Percentiles rank a stretch among this genome's conserved stretches.
phyloP scores from a whole-genome alignment of 306 rosid genomes.

The Dicorynia guianensis region DNA sequence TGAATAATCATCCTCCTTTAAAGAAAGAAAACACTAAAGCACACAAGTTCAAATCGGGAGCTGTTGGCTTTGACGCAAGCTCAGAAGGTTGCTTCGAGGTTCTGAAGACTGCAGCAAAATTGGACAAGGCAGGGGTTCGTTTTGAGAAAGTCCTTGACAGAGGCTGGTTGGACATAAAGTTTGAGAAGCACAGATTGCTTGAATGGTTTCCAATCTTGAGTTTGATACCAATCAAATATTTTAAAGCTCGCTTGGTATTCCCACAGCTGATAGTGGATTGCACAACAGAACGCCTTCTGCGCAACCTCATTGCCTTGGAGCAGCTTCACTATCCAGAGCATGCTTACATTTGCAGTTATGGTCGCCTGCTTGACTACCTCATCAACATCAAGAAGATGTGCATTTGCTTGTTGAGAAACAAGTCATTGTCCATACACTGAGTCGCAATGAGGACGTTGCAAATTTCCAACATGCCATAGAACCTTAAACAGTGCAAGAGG shows the following conservation, averaged over 20 bases:
- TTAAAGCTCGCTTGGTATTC: constrained; percentile 5
- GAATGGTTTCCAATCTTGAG: constrained; percentile 16
- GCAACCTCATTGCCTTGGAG: constrained; percentile 50
- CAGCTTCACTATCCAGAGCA: constrained; percentile 38
- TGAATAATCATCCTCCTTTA: neutral
- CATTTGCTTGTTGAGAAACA: constrained; percentile 35
- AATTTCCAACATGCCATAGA: no score
- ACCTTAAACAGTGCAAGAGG: no score
- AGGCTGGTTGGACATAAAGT: neutral
- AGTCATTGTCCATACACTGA: constrained; percentile 30
- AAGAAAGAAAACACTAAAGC: no score
- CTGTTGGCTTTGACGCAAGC: no score
- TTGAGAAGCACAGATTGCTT: neutral
- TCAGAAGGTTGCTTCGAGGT: neutral
- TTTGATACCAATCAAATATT: neutral
- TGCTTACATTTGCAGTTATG: constrained; percentile 38
- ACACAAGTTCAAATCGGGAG: no score
- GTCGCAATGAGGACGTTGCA: constrained; percentile 38
- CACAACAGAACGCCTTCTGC: constrained; percentile 33
- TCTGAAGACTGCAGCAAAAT: constrained; percentile 20
- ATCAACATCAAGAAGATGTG: constrained; percentile 44
- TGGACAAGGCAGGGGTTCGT: constrained; percentile 30
- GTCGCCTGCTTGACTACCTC: constrained; percentile 34
- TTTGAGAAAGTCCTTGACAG: neutral
- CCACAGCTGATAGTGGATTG: constrained; percentile 3